Evolutionary conservation across 805 yeast species (phyloP), one percentile per base, ranked within the genome.

Genomic region (Pichia californica): DNA sequence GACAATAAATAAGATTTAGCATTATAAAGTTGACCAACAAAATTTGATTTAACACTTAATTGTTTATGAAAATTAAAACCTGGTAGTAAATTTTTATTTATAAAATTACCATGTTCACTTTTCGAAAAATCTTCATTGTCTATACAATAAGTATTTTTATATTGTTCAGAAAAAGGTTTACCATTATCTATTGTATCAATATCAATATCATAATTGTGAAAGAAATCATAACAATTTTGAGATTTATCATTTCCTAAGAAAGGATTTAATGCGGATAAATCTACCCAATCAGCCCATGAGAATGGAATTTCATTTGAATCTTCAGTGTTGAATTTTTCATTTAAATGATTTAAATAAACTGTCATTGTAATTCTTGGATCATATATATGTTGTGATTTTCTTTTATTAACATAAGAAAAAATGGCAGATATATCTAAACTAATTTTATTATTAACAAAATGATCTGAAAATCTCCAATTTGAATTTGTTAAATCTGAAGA

Each of bases 361-460:
- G 79, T 58, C 51, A 74, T 63, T 0, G 83, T 71, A 46, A 79
- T 64, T 34, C 84, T 58, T 15, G 85, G 85, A 47, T 80, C 86
- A 49, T 66, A 71, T 20, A 60, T 58, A 48, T 68, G 79, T 53
- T 72, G 71, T 50, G 57, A 55, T 59, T 43, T 41, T n/a, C 61
- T 49, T 3, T 11, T 18, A 6, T 25, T 16, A 10, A 20, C 8
- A 27, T 36, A 36, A 13, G 10, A 14, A 14, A 15, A 6, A 10
- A 27, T 15, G 15, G 18, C 14, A 13, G n/a, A 10, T 5, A 34
- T 19, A 5, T 27, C 31, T 7, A 14, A n/a, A 19, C n/a, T 23
- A 18, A 39, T 19, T 26, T 30, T 20, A 11, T 2, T 31, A 20
- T 29, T 36, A n/a, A 20, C 20, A 14, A 26, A 31, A 36, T 19